Evolutionary conservation across 2,329 filamentous ascomycete species (phyloP).

Genomic region (Acephala macrosclerotiorum): DNA sequence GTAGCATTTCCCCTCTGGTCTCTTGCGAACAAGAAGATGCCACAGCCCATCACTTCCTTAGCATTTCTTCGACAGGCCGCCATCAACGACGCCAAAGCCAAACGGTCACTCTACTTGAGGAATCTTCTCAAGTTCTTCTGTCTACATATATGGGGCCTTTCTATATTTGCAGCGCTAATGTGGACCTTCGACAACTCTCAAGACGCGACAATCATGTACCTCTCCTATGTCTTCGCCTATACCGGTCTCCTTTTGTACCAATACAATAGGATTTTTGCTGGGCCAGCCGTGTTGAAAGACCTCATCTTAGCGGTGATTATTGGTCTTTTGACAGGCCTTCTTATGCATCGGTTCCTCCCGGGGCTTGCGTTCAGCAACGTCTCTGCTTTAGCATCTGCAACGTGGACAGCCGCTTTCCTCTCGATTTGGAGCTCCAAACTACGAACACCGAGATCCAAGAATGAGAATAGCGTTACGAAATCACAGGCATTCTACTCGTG

Average conservation of each 20-base stretch:
- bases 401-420: slow-evolving; percentile 55
- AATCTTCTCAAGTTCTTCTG: slow-evolving; percentile 23
- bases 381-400: slow-evolving; percentile 21
- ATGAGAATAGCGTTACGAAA: slow-evolving; percentile 24
- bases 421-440: slow-evolving; percentile 57
- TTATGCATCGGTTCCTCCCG: slow-evolving; percentile 20
- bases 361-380: slow-evolving; percentile 21
- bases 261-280: slow-evolving; percentile 31
- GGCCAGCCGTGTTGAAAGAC: slow-evolving; percentile 26
- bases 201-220: slow-evolving; percentile 23
- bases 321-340: slow-evolving; percentile 24
- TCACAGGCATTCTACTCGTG: slow-evolving; percentile 2
- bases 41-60: slow-evolving; percentile 22
- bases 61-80: slow-evolving; percentile 23
- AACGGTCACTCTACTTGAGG: slow-evolving; percentile 27
- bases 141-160: slow-evolving; percentile 30
- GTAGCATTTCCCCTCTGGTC: slow-evolving; percentile 23
- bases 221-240: slow-evolving; percentile 27
- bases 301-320: slow-evolving; percentile 22
- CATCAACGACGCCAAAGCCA: slow-evolving; percentile 17
- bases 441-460: slow-evolving; percentile 49
- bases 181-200: slow-evolving; percentile 27
- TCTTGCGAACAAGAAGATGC: slow-evolving; percentile 20
- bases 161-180: slow-evolving; percentile 22
- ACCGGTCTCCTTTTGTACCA: slow-evolving; percentile 20